Evolutionary conservation across 2,329 filamentous ascomycete genomes (phyloP), one percentile per base, ranked within the genome.

Genomic region (Emericellopsis atlantica): DNA sequence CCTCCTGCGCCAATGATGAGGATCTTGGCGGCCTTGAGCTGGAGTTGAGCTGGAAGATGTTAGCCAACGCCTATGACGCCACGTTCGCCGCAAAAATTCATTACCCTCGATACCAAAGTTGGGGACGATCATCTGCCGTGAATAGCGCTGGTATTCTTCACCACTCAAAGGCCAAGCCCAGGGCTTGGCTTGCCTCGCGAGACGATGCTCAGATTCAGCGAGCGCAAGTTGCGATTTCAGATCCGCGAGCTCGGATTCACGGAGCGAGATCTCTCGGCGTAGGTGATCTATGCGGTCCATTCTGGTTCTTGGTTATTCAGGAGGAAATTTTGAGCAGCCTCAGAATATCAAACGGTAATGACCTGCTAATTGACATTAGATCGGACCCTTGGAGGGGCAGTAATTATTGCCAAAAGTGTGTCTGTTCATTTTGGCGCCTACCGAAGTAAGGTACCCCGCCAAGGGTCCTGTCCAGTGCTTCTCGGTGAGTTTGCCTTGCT

Each of bases 1-100:
- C 92, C 92, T 6, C 92, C 92, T 2, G 85, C 81, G 10, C 92
- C 92, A 21, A 98, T 74, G 37, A 98, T 69, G 7, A 96, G 70
- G 5, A 95, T 79, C 16, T 70, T 76, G 1, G 85, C 70, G 1
- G 70, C 65, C 51, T 78, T 82, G 14, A 96, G 66, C 26, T 74
- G 70, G 6, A 90, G 65, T 60, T 96, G 90, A 1, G 85, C 87
- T 87, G 42, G 21, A 5, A 7, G 1, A 4, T 15, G 6, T 31
- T 36, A 18, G 12, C 18, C 10, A 24, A 16, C 18, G 5, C 4
- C 5, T 5, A 21, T 21, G 18, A 21, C 18, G 18, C 18, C 18
- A 21, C 18, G 18, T 5, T 21, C 18, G 18, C 18, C 18, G 16
- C 7, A 12, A 22, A 18, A 15, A 18, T 15, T 15, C 47, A 58